Conservation (phyloP, 495 filamentous ascomycete genomes). For the Penicillium coffeae region DNA sequence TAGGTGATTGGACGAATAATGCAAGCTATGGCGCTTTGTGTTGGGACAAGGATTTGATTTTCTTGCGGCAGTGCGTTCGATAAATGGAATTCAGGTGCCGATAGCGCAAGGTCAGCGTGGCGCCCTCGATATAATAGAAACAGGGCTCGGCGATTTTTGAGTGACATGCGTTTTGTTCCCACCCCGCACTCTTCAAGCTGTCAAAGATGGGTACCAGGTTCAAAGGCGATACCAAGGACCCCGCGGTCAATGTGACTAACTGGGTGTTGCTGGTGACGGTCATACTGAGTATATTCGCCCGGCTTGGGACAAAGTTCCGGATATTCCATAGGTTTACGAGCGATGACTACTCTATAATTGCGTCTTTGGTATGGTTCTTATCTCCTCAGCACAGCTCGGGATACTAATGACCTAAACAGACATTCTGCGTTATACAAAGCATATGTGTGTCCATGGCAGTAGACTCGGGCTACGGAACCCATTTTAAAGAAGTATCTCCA, state of each 20-base stretch:
- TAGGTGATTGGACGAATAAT: neutral
- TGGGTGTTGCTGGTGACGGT: constrained; percentile 22
- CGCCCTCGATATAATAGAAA: neutral
- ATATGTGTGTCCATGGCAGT: constrained; percentile 24
- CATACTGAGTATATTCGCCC: constrained; percentile 18
- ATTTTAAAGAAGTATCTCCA: constrained; percentile 12
- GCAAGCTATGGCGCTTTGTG: no score
- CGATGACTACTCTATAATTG: constrained; percentile 19
- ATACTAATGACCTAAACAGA: constrained; percentile 4
- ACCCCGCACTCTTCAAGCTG: neutral
- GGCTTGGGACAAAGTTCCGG: constrained; percentile 25
- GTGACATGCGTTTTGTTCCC: neutral
- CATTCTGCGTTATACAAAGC: constrained; percentile 20
- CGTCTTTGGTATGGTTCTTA: constrained; percentile 12
- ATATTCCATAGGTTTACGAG: constrained; percentile 18
- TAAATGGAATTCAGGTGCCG: neutral
- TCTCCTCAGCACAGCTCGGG: neutral
- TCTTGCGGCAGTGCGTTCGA: neutral
- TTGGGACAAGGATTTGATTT: no score
- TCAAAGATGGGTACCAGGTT: constrained; percentile 5
- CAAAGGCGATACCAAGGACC: constrained; percentile 11
- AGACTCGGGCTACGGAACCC: constrained; percentile 25
- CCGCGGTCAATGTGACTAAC: constrained; percentile 25
- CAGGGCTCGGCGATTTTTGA: neutral
- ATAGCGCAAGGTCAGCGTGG: neutral